These are phyloP conservation scores for Daedaleopsis sinensis DNA, from an alignment of 768 basidiomycete species.

Conservation along the genomic window DNA sequence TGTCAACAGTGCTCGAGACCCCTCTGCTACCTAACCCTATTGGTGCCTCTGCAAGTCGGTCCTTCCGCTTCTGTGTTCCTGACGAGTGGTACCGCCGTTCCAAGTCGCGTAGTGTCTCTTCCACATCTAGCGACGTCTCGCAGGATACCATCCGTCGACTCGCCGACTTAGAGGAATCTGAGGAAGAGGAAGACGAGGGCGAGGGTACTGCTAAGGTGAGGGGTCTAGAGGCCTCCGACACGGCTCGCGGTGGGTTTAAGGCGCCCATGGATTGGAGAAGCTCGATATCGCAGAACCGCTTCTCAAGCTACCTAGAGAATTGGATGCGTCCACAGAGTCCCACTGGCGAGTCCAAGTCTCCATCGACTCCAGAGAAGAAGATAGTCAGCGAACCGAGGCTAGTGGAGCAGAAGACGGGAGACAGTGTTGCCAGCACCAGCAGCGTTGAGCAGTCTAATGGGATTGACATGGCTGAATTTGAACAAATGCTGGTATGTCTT, in stretches of 20 bases:
- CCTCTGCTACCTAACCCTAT: slow-evolving; percentile 30
- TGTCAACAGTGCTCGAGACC: slow-evolving; percentile 47
- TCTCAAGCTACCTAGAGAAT: slow-evolving; percentile 68
- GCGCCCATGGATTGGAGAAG: slow-evolving; percentile 52
- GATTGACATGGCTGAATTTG: slow-evolving; percentile 46
- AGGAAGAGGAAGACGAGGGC: slow-evolving; percentile 45
- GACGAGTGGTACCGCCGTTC: slow-evolving; percentile 81
- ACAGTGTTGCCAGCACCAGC: slow-evolving; percentile 17
- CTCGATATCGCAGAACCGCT: slow-evolving; percentile 56
- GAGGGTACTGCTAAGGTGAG: slow-evolving; percentile 68
- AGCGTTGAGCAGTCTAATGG: slow-evolving; percentile 26
- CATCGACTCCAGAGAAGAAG: slow-evolving; percentile 41
- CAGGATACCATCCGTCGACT: slow-evolving; percentile 53
- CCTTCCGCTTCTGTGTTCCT: slow-evolving; percentile 69
- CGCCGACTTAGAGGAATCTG: slow-evolving; percentile 51
- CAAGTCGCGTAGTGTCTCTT: slow-evolving; percentile 54
- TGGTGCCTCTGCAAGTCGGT: slow-evolving; percentile 35
- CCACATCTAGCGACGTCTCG: slow-evolving; percentile 50
- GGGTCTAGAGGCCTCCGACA: slow-evolving; percentile 31
- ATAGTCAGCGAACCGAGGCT: slow-evolving; percentile 75
- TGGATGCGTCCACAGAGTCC: slow-evolving; percentile 55
- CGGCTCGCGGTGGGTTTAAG: slow-evolving; percentile 20
- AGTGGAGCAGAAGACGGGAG: slow-evolving; percentile 49
- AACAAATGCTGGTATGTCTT: slow-evolving; percentile 66
- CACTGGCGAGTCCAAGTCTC: slow-evolving; percentile 37